Conservation (phyloP, 352 stramenopile genomes). For the Phytophthora pseudosyringae region DNA sequence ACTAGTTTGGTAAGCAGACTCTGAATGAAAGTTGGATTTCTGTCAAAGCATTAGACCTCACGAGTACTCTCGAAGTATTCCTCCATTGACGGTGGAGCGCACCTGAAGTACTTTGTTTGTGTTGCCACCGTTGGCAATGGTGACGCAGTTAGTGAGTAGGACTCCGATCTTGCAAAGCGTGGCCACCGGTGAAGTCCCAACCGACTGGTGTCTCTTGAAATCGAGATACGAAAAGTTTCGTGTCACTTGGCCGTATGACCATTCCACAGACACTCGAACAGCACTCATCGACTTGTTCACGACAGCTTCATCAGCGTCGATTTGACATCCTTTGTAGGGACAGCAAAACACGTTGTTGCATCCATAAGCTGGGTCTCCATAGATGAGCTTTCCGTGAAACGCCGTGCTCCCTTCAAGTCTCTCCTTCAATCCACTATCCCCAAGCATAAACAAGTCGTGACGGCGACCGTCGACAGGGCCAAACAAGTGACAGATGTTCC, state of each 20-base stretch:
- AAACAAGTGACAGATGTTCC: conserved; percentile 1
- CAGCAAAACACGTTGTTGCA: conserved; percentile 7
- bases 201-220: too few species aligned
- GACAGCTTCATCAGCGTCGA: background rate
- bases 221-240: conserved; percentile 2
- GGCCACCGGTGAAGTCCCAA: background rate
- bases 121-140: background rate
- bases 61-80: too few species aligned
- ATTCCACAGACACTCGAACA: conserved; percentile 4
- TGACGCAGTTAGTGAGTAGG: conserved; percentile 6
- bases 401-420: background rate
- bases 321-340: conserved; percentile 3
- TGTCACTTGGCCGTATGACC: conserved; percentile 1
- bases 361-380: background rate
- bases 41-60: too few species aligned
- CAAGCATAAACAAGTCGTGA: conserved; percentile 3
- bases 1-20: too few species aligned
- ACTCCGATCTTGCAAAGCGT: conserved; percentile 3
- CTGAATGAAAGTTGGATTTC: too few species aligned
- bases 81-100: background rate
- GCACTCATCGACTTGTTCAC: conserved; percentile 1
- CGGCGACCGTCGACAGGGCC: background rate
- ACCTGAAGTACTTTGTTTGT: conserved; percentile 1
- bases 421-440: background rate
- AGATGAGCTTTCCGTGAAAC: background rate